Base-by-base conservation (phyloP, 2,329 filamentous ascomycete genomes). In the Botrytis pseudocinerea region DNA sequence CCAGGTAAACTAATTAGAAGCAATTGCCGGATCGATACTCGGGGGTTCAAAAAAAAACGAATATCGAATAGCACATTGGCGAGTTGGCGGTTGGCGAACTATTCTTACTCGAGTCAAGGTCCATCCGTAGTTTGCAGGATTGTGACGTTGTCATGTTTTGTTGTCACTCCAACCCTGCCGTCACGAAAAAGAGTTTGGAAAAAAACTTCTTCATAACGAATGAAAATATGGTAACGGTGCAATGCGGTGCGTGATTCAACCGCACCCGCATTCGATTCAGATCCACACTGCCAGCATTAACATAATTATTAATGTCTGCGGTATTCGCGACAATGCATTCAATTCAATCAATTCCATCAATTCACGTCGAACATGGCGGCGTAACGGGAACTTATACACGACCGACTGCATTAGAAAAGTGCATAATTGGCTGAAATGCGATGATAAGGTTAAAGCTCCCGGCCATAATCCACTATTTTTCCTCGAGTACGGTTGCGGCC, bases 61-160 rank as follows among this genome's bases (percentile, higher is more conserved):
- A 18, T 2, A 3, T 9, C 9, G 8, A 18, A 16, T 9, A 18
- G n/a, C 51, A 18, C 8, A 32, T 57, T 57, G 51, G 51, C 51
- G 51, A 57, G n/a, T 6, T 57, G n/a, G 51, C n/a, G 51, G 28
- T 32, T 0, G 51, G 28, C 51, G 28, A 57, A 57, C 51, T 57
- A 57, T 57, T 57, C 51, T 57, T 28, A 57, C 51, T 57, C 51
- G 51, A 57, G 51, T 57, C 51, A 57, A 18, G 51, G 51, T 28
- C 32, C 5, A 57, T 40, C 2, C 40, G 22, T 62, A n/a, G 38
- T 62, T 42, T 42, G 60, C 60, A 62, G 35, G 38, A 40, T 38
- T 40, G 60, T 62, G 38, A 40, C 60, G 60, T 62, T 62, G 60
- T 40, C 35, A 62, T 62, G 60, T 62, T 62, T 62, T n/a, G 60